A percentile compares a stretch with the other conserved stretches of the same genome.
Conservation (phyloP, 1,139 yeast genomes). For the Hanseniaspora uvarum region DNA sequence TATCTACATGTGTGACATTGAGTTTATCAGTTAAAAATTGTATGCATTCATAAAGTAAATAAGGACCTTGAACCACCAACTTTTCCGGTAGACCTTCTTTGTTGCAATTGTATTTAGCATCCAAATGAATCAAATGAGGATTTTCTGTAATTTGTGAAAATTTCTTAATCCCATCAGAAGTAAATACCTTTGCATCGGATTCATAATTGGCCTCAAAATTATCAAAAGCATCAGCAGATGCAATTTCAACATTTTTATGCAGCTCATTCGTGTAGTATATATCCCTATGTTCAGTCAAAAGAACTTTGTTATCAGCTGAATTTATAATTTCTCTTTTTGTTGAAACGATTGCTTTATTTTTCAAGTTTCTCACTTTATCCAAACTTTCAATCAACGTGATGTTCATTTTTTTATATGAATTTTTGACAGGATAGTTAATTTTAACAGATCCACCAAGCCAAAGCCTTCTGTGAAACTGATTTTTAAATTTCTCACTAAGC, state of each 20-base stretch:
- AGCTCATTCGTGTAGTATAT: conserved; percentile 9
- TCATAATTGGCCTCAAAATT: background rate
- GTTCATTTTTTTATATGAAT: background rate
- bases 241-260: background rate
- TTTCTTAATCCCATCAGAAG: conserved; percentile 37
- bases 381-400: background rate
- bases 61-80: conserved; percentile 68
- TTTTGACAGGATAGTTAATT: background rate
- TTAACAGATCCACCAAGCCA: conserved; percentile 12
- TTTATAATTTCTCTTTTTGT: background rate
- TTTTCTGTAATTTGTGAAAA: conserved; percentile 71
- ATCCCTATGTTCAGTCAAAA: conserved; percentile 5
- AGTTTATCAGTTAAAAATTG: conserved; percentile 20
- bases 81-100: conserved; percentile 52
- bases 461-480: conserved; percentile 3
- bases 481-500: background rate
- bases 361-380: conserved; percentile 1
- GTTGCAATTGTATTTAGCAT: conserved; percentile 41
- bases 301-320: background rate
- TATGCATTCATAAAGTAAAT: conserved; percentile 50
- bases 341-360: conserved; percentile 1
- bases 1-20: background rate
- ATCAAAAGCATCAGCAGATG: background rate
- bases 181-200: background rate
- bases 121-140: conserved; percentile 74